phyloP scores from a whole-genome alignment of 2,329 filamentous ascomycete genomes.

The Microsporum audouinii region DNA sequence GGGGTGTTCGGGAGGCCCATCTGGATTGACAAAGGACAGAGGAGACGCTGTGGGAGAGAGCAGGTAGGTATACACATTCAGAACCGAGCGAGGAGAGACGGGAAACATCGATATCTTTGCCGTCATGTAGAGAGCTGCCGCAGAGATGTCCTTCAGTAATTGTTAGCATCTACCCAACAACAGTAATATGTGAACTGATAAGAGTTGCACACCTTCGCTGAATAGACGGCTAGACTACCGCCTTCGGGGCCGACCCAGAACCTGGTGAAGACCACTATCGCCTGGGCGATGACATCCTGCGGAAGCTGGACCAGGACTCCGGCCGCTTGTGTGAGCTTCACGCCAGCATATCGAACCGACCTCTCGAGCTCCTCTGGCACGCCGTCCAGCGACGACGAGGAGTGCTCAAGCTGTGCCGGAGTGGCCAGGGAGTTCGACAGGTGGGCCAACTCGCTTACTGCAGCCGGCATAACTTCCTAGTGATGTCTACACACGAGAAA shows the following conservation, averaged over 20 bases:
- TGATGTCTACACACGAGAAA: background rate
- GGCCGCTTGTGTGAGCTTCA: constrained; percentile 37
- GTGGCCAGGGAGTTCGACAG: constrained; percentile 38
- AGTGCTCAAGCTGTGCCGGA: constrained; percentile 34
- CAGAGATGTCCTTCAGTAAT: constrained; percentile 57
- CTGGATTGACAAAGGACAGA: constrained; percentile 34
- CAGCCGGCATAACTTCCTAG: background rate
- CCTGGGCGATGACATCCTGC: constrained; percentile 74
- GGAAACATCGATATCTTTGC: constrained; percentile 72
- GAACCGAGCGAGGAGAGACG: constrained; percentile 64
- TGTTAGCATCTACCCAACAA: background rate
- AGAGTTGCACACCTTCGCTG: constrained; percentile 27
- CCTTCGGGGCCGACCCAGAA: constrained; percentile 56
- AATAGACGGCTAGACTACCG: constrained; percentile 34
- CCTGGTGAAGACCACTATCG: constrained; percentile 68
- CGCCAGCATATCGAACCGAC: constrained; percentile 36
- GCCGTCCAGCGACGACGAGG: constrained; percentile 35
- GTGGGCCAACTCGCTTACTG: constrained; percentile 19
- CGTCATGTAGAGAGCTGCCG: constrained; percentile 67
- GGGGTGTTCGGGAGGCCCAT: constrained; percentile 20
- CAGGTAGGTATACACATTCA: constrained; percentile 78
- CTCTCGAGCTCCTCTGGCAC: constrained; percentile 32
- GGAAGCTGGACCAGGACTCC: constrained; percentile 67
- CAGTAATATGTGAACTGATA: background rate
- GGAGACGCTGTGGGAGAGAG: constrained; percentile 48